phyloP scores from a whole-genome alignment of 2,329 filamentous ascomycete species.

The Botrytis cinerea region DNA sequence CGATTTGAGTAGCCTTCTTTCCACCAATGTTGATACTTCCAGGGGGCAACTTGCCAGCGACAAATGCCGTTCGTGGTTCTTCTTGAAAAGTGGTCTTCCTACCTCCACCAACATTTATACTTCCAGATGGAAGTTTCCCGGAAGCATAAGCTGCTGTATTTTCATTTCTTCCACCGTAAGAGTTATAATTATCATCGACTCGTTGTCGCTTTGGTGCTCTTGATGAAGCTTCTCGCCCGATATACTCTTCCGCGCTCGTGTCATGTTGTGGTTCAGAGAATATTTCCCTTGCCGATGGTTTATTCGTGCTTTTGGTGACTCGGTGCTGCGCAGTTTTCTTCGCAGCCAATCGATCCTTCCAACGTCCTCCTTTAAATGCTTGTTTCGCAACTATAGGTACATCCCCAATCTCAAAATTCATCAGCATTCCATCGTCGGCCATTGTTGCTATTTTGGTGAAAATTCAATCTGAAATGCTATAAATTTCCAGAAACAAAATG shows the following conservation, averaged over 20 bases:
- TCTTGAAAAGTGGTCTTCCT: constrained; percentile 28
- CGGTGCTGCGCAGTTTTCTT: constrained; percentile 65
- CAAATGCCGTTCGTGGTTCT: constrained; percentile 28
- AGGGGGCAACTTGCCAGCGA: constrained; percentile 43
- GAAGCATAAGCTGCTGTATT: constrained; percentile 37
- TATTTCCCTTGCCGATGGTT: constrained; percentile 34
- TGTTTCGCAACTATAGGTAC: constrained; percentile 61
- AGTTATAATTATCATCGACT: constrained; percentile 38
- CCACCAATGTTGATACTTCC: constrained; percentile 39
- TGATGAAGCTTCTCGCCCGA: constrained; percentile 34
- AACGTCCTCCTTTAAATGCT: constrained; percentile 83
- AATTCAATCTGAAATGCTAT: constrained; percentile 14
- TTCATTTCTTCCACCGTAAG: constrained; percentile 28
- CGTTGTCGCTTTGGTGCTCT: constrained; percentile 50
- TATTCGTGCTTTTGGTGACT: constrained; percentile 42
- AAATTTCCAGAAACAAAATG: constrained; percentile 18
- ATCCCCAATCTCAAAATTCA: constrained; percentile 84
- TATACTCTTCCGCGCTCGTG: constrained; percentile 39
- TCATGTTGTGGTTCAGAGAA: constrained; percentile 37
- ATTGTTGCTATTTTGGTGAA: constrained; percentile 50
- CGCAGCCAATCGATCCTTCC: constrained; percentile 84
- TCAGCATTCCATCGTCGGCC: constrained; percentile 92
- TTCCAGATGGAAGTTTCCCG: constrained; percentile 44
- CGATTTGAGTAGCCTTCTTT: constrained; percentile 29
- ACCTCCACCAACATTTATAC: constrained; percentile 33